Conservation (phyloP, 345 rosid genomes). For the Viola odorata region DNA sequence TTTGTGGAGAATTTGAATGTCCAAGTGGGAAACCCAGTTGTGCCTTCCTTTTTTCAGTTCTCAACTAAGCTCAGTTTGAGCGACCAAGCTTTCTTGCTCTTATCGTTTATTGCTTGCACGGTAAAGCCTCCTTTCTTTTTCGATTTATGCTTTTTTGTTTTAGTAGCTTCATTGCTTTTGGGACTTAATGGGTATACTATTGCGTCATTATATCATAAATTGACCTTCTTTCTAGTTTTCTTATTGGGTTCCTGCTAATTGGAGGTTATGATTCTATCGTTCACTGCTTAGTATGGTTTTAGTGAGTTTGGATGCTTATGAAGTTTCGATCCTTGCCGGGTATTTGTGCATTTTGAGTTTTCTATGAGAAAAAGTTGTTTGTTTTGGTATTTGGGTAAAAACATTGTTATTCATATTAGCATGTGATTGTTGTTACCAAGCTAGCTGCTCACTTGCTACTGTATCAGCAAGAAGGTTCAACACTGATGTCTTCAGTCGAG, state of each 20-base stretch:
- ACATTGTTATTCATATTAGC: not conserved
- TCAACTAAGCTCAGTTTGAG: constrained; percentile 43
- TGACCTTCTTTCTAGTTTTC: not conserved
- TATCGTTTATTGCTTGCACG: constrained; percentile 79
- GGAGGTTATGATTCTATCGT: no score
- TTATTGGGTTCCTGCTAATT: not conserved
- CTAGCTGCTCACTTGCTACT: not conserved
- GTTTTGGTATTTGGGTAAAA: not conserved
- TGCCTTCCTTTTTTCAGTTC: constrained; percentile 35
- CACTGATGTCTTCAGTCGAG: not conserved
- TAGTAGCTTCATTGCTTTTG: constrained; percentile 1
- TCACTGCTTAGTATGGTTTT: not conserved
- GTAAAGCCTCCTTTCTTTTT: constrained; percentile 28
- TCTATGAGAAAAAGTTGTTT: not conserved
- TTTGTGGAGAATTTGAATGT: constrained; percentile 35
- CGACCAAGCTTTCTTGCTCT: constrained; percentile 73
- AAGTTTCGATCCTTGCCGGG: not conserved
- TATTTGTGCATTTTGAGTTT: not conserved
- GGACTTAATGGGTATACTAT: not conserved
- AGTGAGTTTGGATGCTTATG: not conserved
- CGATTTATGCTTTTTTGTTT: not conserved
- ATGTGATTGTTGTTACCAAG: not conserved
- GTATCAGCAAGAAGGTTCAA: not conserved
- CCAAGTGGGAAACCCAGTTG: constrained; percentile 42
- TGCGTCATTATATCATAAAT: not conserved